A percentile compares a stretch with the other conserved stretches of the same genome.
phyloP scores from a whole-genome alignment of 768 basidiomycete species.

The Mycena indigotica region DNA sequence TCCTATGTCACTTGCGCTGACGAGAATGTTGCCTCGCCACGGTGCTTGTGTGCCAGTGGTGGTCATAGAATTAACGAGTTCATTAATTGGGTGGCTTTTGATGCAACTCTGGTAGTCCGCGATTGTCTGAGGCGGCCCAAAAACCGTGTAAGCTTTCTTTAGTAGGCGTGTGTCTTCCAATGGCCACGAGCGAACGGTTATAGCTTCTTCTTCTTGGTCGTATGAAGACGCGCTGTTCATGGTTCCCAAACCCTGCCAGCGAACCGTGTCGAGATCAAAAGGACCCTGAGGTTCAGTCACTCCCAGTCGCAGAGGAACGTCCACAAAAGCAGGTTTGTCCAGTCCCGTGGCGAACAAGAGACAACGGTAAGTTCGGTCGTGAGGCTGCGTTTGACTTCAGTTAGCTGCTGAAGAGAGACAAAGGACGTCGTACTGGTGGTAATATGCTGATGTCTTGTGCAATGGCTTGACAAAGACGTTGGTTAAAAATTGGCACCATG shows the following conservation, averaged over 20 bases:
- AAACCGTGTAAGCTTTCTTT: not conserved
- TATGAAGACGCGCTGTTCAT: not conserved
- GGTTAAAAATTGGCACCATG: too few relatives aligned
- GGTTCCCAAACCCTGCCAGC: not conserved
- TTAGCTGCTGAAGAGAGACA: too few relatives aligned
- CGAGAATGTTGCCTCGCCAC: not conserved
- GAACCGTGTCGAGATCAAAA: not conserved
- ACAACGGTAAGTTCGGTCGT: too few relatives aligned
- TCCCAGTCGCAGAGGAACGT: not conserved
- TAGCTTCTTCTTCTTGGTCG: not conserved
- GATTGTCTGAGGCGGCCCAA: not conserved
- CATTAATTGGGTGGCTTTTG: not conserved
- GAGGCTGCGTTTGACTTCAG: too few relatives aligned
- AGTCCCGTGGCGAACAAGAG: too few relatives aligned
- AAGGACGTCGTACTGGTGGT: too few relatives aligned
- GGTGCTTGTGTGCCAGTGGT: not conserved
- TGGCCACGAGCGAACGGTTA: not conserved
- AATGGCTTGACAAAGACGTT: too few relatives aligned
- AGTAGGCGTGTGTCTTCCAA: not conserved
- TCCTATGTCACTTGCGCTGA: not conserved
- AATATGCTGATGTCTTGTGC: too few relatives aligned
- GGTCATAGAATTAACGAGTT: not conserved
- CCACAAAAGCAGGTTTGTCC: too few relatives aligned
- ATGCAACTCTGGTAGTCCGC: not conserved
- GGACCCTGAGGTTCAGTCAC: not conserved